phyloP scores from a whole-genome alignment of 2,329 filamentous ascomycete genomes.

The Calonectria honghensis region DNA sequence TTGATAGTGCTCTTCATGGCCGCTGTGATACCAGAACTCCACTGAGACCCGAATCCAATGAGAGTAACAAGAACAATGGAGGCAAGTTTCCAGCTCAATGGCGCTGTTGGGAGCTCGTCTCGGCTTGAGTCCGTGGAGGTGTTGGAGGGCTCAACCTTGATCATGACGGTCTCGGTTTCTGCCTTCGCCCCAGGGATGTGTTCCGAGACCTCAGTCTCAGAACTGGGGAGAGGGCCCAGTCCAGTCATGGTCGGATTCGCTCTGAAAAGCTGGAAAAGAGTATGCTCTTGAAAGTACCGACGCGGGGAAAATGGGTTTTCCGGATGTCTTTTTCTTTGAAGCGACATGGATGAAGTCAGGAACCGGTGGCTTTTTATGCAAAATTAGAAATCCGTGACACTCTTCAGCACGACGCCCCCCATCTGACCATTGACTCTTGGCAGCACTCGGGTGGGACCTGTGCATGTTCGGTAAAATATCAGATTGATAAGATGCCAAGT shows the following conservation, averaged over 20 bases:
- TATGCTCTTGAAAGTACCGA: too few species aligned
- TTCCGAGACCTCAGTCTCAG: not conserved
- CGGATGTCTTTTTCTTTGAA: not conserved
- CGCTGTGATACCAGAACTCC: conserved; percentile 74
- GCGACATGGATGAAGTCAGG: not conserved
- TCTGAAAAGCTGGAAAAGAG: too few species aligned
- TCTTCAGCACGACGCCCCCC: not conserved
- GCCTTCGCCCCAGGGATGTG: not conserved
- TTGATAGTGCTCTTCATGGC: conserved; percentile 78
- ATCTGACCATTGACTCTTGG: not conserved
- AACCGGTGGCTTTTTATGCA: not conserved
- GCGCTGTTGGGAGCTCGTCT: conserved; percentile 38
- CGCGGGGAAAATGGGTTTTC: not conserved
- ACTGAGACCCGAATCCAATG: conserved; percentile 75
- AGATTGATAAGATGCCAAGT: conserved; percentile 25
- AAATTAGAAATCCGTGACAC: not conserved
- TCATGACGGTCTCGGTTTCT: not conserved
- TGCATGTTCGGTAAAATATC: conserved; percentile 1
- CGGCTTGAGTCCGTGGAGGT: conserved; percentile 8
- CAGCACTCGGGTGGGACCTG: not conserved
- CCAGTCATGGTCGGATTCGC: not conserved
- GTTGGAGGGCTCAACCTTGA: not conserved
- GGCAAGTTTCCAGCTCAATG: conserved; percentile 50
- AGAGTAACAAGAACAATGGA: conserved; percentile 68
- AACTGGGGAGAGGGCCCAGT: not conserved